phyloP scores from a whole-genome alignment of 331 rosid genomes.

The Malus hybrid region DNA sequence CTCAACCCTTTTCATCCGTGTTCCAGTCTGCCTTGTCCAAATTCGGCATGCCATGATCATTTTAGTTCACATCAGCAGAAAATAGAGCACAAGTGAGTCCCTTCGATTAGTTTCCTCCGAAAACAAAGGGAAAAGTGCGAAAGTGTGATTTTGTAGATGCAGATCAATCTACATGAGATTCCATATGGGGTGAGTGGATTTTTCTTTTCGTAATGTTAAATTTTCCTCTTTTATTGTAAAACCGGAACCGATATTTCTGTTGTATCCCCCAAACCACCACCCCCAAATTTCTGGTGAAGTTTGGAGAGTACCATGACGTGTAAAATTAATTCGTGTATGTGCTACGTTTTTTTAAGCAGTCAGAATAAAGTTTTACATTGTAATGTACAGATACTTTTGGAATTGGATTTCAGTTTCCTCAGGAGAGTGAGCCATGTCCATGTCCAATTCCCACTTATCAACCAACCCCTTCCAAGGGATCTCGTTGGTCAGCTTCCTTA shows the following conservation, averaged over 20 bases:
- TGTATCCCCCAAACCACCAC: constrained; percentile 5
- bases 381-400: background rate
- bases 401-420: too few relatives aligned
- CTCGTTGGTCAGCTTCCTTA: too few relatives aligned
- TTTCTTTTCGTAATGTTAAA: background rate
- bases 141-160: constrained; percentile 2
- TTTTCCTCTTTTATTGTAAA: background rate
- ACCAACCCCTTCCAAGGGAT: background rate
- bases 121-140: background rate
- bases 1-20: constrained; percentile 59
- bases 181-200: background rate
- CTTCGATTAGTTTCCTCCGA: background rate
- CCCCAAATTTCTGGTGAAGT: background rate
- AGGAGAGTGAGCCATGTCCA: too few relatives aligned
- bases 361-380: background rate
- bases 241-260: background rate
- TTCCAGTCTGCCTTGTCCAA: constrained; percentile 82
- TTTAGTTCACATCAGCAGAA: background rate
- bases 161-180: constrained; percentile 11
- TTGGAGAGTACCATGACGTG: background rate
- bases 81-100: background rate
- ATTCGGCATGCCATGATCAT: constrained; percentile 50
- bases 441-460: background rate
- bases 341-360: background rate
- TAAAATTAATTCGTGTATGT: background rate